Percentiles rank a stretch among this genome's conserved stretches.
Conservation (phyloP, 306 rosid species). For the Prunus armeniaca region DNA sequence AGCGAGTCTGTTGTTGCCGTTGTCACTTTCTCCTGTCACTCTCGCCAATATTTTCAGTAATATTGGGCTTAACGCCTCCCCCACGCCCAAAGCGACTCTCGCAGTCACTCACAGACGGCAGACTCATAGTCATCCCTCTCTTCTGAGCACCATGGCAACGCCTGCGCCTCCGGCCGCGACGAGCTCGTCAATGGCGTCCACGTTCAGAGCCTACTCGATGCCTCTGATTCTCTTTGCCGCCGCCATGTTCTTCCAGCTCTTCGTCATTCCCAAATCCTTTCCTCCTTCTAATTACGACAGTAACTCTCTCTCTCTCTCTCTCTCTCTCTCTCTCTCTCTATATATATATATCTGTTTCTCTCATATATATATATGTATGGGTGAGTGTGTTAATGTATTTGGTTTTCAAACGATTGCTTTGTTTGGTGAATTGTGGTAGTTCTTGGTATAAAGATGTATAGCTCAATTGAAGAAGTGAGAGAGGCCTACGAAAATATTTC, state of each 20-base stretch:
- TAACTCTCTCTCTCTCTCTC: slow-evolving; percentile 14
- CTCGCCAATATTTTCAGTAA: neutral
- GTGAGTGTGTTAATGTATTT: neutral
- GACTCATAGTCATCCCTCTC: neutral
- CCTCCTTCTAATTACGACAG: slow-evolving; percentile 87
- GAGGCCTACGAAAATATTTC: slow-evolving; percentile 59
- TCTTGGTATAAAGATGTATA: slow-evolving; percentile 45
- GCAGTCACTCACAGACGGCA: neutral
- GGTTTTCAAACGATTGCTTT: neutral
- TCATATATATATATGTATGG: neutral
- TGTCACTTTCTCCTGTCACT: neutral
- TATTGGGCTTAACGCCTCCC: neutral
- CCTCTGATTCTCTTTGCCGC: slow-evolving; percentile 65
- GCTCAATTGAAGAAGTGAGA: slow-evolving; percentile 59
- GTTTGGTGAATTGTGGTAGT: slow-evolving; percentile 32
- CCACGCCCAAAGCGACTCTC: no score
- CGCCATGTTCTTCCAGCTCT: slow-evolving; percentile 73
- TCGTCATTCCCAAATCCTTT: slow-evolving; percentile 70
- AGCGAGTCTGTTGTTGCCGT: neutral
- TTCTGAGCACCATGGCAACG: slow-evolving; percentile 38
- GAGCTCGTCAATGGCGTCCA: slow-evolving; percentile 42
- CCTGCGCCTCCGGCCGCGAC: slow-evolving; percentile 24
- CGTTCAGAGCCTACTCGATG: slow-evolving; percentile 58
- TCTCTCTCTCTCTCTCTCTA: neutral
- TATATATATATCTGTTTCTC: no score